Base-by-base conservation (phyloP, 2,329 filamentous ascomycete species). In the Neopestalotiopsis sp. region DNA sequence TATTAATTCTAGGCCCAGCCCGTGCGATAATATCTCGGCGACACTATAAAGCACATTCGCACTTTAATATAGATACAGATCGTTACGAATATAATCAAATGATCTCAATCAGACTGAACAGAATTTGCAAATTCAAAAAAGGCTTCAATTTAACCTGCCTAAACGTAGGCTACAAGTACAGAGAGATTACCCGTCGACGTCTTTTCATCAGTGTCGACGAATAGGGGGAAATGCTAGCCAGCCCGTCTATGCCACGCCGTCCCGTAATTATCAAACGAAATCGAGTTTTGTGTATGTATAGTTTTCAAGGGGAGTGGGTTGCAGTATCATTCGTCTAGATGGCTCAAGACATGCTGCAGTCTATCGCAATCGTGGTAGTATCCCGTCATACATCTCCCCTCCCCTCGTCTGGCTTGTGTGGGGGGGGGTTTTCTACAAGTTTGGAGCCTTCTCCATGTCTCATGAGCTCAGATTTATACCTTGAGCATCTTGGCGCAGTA, bases 401-500 rank as follows among this genome's bases (percentile, higher is more conserved):
- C 20, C 34, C 30, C n/a, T 56, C 40, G 20, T 65, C 30, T 66
- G 28, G 24, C 45, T 49, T 66, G 30, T 56, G 6, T 38, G 17
- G 10, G 12, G n/a, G 12, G 10, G 9, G 57, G 24, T 28, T 28
- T 59, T 30, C 9, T 64, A 30, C 61, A 64, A 49, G 34, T 40
- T 49, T 13, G 61, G 40, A 38, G 59, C 34, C 45, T 66, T 58
- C 28, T 58, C 65, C 40, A 40, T 61, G 5, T 32, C 34, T n/a
- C 24, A 53, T 9, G 5, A 38, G 42, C 45, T 58, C 28, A 38
- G 12, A n/a, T 32, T 65, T 76, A 79, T 72, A 79, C 76, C 67
- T 75, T 73, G 79, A 99, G 87, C 76, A 98, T 87, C 90, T 98
- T 98, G 75, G 92, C 94, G 67, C 92, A 92, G 81, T 96, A 95